Percentiles rank a stretch among this genome's conserved stretches.
Evolutionary conservation across 768 basidiomycete genomes (phyloP).

Genomic region (Podaxis rugospora): DNA sequence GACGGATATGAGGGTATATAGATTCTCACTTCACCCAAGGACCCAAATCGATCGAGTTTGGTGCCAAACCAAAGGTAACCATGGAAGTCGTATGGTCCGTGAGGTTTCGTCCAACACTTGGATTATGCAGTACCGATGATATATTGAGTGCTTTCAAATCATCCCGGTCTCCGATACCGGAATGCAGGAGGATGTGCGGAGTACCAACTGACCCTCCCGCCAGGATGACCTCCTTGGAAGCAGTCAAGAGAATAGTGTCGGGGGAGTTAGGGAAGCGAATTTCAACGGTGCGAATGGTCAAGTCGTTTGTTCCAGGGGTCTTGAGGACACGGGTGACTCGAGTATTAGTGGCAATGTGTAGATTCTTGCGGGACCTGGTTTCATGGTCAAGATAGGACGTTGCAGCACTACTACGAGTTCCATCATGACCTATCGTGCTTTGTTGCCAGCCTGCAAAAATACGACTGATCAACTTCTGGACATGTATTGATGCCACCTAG

Average conservation of each 20-base stretch:
- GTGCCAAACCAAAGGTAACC: background rate
- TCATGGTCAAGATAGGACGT: slow-evolving; percentile 21
- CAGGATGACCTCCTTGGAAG: slow-evolving; percentile 18
- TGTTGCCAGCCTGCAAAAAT: slow-evolving; percentile 19
- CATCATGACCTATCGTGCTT: slow-evolving; percentile 17
- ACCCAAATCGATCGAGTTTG: slow-evolving; percentile 7
- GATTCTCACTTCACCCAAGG: slow-evolving; percentile 3
- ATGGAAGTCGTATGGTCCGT: slow-evolving; percentile 18
- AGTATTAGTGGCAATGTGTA: slow-evolving; percentile 26
- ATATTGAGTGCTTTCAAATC: slow-evolving; percentile 18
- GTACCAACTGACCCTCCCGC: slow-evolving; percentile 13
- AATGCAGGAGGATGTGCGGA: slow-evolving; percentile 15
- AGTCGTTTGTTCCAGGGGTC: background rate
- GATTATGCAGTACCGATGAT: slow-evolving; percentile 19
- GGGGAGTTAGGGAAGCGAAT: background rate
- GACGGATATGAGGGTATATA: background rate
- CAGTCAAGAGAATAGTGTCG: slow-evolving; percentile 11
- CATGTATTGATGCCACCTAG: background rate
- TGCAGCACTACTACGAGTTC: slow-evolving; percentile 21
- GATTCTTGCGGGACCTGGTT: slow-evolving; percentile 21
- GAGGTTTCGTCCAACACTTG: slow-evolving; percentile 26
- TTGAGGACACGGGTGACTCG: slow-evolving; percentile 19
- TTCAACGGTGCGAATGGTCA: slow-evolving; percentile 11
- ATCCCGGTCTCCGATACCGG: slow-evolving; percentile 15
- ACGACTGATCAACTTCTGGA: background rate